Evolutionary conservation across 805 yeast genomes (phyloP).

Genomic region (Alloascoidea africana): DNA sequence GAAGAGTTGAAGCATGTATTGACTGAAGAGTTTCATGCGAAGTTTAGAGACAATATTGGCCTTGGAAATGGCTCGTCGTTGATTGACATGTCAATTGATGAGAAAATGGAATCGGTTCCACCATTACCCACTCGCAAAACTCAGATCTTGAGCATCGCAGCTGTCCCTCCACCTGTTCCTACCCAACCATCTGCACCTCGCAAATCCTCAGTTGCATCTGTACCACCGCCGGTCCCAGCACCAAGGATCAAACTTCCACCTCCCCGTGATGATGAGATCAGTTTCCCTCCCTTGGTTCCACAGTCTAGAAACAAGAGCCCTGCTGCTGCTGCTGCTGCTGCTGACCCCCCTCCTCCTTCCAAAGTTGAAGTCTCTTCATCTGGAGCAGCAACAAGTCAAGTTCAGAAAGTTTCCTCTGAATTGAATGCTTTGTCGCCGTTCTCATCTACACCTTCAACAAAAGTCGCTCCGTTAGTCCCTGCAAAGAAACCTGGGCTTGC

Average conservation of each 20-base stretch:
- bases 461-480: not conserved
- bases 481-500: not conserved
- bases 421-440: not conserved
- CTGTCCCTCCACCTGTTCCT: not conserved
- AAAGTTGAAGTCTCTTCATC: not conserved
- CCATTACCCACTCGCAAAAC: not conserved
- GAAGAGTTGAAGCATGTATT: constrained; percentile 40
- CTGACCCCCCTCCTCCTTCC: not conserved
- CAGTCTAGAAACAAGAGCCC: constrained; percentile 1
- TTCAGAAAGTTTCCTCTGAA: no score
- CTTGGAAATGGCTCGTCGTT: constrained; percentile 16
- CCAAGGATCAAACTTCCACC: no score
- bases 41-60: constrained; percentile 28
- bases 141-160: not conserved
- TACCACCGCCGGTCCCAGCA: not conserved
- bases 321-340: not conserved
- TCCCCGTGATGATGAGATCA: no score
- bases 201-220: not conserved
- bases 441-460: not conserved
- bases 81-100: not conserved
- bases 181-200: not conserved
- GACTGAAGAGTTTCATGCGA: constrained; percentile 42
- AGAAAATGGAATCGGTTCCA: not conserved
- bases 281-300: not conserved
- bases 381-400: no score